These are phyloP conservation scores for Byssothecium circinans DNA, from an alignment of 2,329 filamentous ascomycete species.

Conservation along the genomic window DNA sequence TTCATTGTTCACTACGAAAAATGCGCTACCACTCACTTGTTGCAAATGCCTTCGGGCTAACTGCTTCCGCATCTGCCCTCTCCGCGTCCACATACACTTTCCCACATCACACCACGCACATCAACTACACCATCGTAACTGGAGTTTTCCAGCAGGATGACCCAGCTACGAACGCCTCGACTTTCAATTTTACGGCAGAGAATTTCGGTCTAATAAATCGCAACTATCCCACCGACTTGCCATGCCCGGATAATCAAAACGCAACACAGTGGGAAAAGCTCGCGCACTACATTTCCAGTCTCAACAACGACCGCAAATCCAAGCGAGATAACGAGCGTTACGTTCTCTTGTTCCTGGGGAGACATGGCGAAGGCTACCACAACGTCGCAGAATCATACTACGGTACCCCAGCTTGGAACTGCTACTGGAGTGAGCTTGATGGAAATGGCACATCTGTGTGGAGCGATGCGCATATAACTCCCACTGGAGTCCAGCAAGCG, in stretches of 20 bases:
- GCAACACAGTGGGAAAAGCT: slow-evolving; percentile 69
- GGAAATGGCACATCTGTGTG: slow-evolving; percentile 66
- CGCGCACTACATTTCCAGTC: slow-evolving; percentile 55
- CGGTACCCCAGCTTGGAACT: slow-evolving; percentile 70
- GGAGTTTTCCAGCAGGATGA: slow-evolving; percentile 69
- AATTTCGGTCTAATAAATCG: slow-evolving; percentile 70
- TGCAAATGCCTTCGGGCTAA: slow-evolving; percentile 13
- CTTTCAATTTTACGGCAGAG: slow-evolving; percentile 51
- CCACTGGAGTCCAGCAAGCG: slow-evolving; percentile 60
- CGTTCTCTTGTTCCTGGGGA: slow-evolving; percentile 68
- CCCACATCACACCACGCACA: slow-evolving; percentile 37
- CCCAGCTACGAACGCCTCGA: slow-evolving; percentile 54
- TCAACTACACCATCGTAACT: slow-evolving; percentile 62
- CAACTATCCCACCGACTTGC: slow-evolving; percentile 59
- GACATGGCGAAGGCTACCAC: slow-evolving; percentile 69
- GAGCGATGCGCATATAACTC: slow-evolving; percentile 66
- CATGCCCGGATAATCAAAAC: slow-evolving; percentile 40
- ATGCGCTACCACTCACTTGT: slow-evolving; percentile 1
- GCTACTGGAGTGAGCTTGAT: slow-evolving; percentile 66
- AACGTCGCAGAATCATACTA: slow-evolving; percentile 68
- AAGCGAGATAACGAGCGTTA: slow-evolving; percentile 55
- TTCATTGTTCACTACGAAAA: neutral
- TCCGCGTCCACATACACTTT: slow-evolving; percentile 14
- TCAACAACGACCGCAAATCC: slow-evolving; percentile 51
- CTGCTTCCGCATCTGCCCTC: slow-evolving; percentile 5